Evolutionary conservation across 1,284 basidiomycete genomes (phyloP), one percentile per base, ranked within the genome.

Genomic region (Bjerkandera adusta): DNA sequence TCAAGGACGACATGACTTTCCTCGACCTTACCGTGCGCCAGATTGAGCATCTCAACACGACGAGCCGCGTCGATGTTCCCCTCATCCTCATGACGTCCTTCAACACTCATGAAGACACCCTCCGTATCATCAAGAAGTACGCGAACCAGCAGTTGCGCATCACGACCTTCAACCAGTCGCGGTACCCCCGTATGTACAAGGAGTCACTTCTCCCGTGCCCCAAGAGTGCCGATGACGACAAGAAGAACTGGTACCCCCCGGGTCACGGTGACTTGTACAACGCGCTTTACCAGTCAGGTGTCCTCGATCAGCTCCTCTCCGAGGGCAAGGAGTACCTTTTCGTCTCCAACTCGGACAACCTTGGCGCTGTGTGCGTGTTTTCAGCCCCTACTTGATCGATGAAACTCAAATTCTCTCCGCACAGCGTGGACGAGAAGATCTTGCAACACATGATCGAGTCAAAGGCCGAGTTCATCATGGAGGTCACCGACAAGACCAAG

Each of bases 401-500:
- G 7, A 3, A 2, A 11, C 42, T 12, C 12, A 30, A n/a, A 25
- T 18, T n/a, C 21, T n/a, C 6, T 20, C 36, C 21, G 10, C 49
- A n/a, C 16, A 37, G 26, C n/a, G 48, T 45, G 5, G 91, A 93
- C 62, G 81, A 90, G 61, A 77, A 73, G 52, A 93, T 92, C 60
- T 70, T 92, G 48, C 87, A 93, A 68, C 90, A 94, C 70, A 95
- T 97, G 89, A 86, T 93, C 49, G 85, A 94, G 60, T 78, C 81
- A 10, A 76, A 87, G 59, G 82, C 90, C 41, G 92, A 96, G 71
- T 97, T 96, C 76, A 68, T 97, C 66, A 97, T 97, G 94, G 96
- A 99, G 72, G 94, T 99, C 55, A 99, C 97, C 4, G 95, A 99
- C 79, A 99, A 99, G 85, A 99, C 97, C 65, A 99, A 99, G 79